Percentiles rank a stretch among this genome's conserved stretches.
phyloP scores from a whole-genome alignment of 768 basidiomycete species.

The Podaxis carcinomalis region DNA sequence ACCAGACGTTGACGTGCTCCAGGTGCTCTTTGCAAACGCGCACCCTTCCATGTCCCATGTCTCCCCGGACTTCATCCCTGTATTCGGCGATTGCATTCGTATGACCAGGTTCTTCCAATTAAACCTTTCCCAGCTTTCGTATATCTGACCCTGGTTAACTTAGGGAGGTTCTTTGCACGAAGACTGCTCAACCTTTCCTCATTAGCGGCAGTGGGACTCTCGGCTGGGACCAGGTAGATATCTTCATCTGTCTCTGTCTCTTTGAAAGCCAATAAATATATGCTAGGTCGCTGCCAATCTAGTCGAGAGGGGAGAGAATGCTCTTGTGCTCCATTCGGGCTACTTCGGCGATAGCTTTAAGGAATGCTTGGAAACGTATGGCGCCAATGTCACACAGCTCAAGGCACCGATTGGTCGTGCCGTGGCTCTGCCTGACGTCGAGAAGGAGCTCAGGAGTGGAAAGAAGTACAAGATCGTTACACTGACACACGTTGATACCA shows the following conservation, averaged over 20 bases:
- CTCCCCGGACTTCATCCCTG: conserved; percentile 80
- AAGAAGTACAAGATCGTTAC: conserved; percentile 88
- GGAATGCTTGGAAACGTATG: conserved; percentile 85
- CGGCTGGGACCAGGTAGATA: conserved; percentile 87
- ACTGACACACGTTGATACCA: conserved; percentile 95
- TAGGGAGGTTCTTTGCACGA: conserved; percentile 76
- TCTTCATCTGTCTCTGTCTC: neutral
- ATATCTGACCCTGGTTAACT: neutral
- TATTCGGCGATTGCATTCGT: conserved; percentile 85
- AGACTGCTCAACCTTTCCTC: conserved; percentile 83
- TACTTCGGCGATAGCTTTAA: conserved; percentile 93
- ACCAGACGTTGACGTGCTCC: neutral
- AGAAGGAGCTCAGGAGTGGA: conserved; percentile 34
- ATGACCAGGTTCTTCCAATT: conserved; percentile 59
- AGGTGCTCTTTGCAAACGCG: conserved; percentile 79
- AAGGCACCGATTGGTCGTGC: conserved; percentile 80
- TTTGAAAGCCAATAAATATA: conserved; percentile 1
- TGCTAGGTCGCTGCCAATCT: conserved; percentile 83
- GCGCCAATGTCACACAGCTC: conserved; percentile 81
- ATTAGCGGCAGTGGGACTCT: conserved; percentile 94
- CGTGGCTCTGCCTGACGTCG: conserved; percentile 56
- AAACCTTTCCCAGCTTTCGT: neutral
- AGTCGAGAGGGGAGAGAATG: conserved; percentile 74
- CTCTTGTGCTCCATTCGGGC: conserved; percentile 81
- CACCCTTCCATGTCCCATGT: conserved; percentile 88